Evolutionary conservation across 2,329 filamentous ascomycete species (phyloP).

Genomic region (Exophiala sp.): DNA sequence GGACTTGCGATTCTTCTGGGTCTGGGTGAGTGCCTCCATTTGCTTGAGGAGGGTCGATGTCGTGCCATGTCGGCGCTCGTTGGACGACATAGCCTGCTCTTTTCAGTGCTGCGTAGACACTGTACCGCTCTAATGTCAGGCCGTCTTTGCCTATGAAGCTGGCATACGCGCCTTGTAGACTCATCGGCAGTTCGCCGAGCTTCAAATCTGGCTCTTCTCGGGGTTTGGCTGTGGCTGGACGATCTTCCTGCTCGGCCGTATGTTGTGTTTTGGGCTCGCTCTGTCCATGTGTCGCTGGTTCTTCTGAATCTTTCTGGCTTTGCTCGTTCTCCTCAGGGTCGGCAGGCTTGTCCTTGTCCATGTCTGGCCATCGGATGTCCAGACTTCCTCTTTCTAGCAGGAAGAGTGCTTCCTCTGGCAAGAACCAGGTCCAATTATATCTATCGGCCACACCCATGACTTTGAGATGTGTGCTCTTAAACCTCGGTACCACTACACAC

Average conservation of each 20-base stretch:
- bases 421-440: constrained; percentile 69
- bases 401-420: constrained; percentile 90
- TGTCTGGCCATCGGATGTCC: constrained; percentile 76
- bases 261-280: constrained; percentile 20
- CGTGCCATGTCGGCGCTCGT: constrained; percentile 60
- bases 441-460: constrained; percentile 70
- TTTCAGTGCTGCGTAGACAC: constrained; percentile 82
- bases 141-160: constrained; percentile 69
- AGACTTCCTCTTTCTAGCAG: constrained; percentile 81
- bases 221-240: constrained; percentile 19
- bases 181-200: constrained; percentile 70
- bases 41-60: constrained; percentile 22
- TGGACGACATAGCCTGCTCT: constrained; percentile 77
- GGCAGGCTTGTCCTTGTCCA: constrained; percentile 32
- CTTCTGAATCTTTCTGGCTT: neutral
- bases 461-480: constrained; percentile 68
- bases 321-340: constrained; percentile 26
- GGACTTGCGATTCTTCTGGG: neutral
- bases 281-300: neutral
- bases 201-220: neutral
- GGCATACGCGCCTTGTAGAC: constrained; percentile 84
- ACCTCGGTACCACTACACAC: constrained; percentile 63
- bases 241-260: constrained; percentile 6
- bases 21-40: constrained; percentile 10
- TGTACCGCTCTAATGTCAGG: constrained; percentile 72